phyloP scores from a whole-genome alignment of 148 eudicot species.

The Persicaria maculosa region DNA sequence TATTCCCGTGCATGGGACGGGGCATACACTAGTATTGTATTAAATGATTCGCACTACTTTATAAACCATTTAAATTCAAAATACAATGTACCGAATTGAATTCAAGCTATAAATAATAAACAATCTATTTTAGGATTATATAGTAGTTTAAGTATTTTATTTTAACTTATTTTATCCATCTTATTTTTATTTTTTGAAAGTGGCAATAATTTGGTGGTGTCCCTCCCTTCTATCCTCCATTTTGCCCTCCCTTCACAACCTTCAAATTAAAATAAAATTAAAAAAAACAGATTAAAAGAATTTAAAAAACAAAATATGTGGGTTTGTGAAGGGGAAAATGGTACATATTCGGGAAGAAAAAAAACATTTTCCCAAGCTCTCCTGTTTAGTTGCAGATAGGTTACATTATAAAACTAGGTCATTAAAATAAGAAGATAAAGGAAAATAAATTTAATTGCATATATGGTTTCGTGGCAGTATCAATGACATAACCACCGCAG shows the following conservation, averaged over 20 bases:
- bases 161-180: background rate
- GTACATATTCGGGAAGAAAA: too few species aligned
- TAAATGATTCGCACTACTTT: background rate
- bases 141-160: background rate
- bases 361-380: too few species aligned
- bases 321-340: background rate
- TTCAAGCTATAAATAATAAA: background rate
- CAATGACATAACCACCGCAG: background rate
- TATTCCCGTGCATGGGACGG: too few species aligned
- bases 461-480: background rate
- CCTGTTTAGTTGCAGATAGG: background rate
- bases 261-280: too few species aligned
- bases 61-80: background rate
- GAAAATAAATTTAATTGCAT: background rate
- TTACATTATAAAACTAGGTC: background rate
- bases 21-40: too few species aligned
- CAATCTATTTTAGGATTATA: background rate
- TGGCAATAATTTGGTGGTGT: too few species aligned
- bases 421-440: background rate
- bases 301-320: background rate
- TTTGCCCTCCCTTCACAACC: too few species aligned
- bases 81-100: constrained; percentile 1
- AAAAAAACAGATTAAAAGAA: too few species aligned
- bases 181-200: too few species aligned
- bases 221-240: too few species aligned